A percentile compares a stretch with the other conserved stretches of the same genome.
phyloP scores from a whole-genome alignment of 1,139 yeast species.

The Pichia cactophila region DNA sequence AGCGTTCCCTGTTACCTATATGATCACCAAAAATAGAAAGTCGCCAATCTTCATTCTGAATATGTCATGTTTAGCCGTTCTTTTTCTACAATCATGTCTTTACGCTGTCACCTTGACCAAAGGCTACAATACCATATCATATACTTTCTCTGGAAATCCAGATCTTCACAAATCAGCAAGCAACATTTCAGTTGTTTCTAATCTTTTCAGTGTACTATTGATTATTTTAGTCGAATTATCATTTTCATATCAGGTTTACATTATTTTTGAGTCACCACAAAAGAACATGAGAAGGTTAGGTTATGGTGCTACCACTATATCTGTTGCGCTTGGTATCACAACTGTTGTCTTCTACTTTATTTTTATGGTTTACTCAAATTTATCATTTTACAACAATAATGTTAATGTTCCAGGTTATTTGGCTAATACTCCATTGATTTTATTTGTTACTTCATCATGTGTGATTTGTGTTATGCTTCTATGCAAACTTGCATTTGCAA shows the following conservation, averaged over 20 bases:
- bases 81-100: constrained; percentile 53
- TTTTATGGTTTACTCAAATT: constrained; percentile 33
- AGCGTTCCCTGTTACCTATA: constrained; percentile 30
- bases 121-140: constrained; percentile 43
- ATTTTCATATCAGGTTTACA: constrained; percentile 59
- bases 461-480: constrained; percentile 53
- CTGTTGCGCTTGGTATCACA: constrained; percentile 39
- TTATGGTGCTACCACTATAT: constrained; percentile 32
- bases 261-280: constrained; percentile 56
- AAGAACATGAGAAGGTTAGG: constrained; percentile 32
- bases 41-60: constrained; percentile 69
- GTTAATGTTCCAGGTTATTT: constrained; percentile 22
- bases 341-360: constrained; percentile 50
- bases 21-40: constrained; percentile 41
- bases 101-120: constrained; percentile 47
- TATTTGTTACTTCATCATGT: constrained; percentile 63
- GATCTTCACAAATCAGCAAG: constrained; percentile 30
- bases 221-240: constrained; percentile 56
- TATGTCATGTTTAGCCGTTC: constrained; percentile 45
- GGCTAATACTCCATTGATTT: constrained; percentile 47
- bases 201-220: constrained; percentile 52
- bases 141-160: constrained; percentile 43
- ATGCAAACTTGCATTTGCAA: constrained; percentile 57
- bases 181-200: constrained; percentile 48
- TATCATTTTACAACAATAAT: constrained; percentile 27